These are phyloP conservation scores for Talaromyces sp. DNA, from an alignment of 2,329 filamentous ascomycete species.

Conservation along the genomic window DNA sequence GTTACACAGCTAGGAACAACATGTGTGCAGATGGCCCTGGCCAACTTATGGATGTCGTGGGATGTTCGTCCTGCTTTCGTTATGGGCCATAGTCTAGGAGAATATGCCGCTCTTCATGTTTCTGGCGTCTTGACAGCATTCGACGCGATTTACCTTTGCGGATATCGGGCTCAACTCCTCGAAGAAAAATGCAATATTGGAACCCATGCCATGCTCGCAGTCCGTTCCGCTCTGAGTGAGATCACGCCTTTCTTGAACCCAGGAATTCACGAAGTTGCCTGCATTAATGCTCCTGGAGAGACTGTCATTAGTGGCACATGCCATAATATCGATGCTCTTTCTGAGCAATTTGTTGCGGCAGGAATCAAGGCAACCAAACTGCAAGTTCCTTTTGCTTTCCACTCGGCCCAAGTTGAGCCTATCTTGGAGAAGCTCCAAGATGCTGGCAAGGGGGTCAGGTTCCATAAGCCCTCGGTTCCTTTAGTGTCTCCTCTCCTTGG, in stretches of 20 bases:
- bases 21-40: constrained; percentile 36
- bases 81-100: constrained; percentile 38
- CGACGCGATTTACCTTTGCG: constrained; percentile 36
- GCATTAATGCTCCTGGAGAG: constrained; percentile 39
- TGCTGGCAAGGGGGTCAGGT: constrained; percentile 31
- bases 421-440: constrained; percentile 38
- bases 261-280: constrained; percentile 25
- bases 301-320: constrained; percentile 38
- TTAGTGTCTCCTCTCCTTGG: constrained; percentile 44
- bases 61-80: constrained; percentile 33
- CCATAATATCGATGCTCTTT: constrained; percentile 30
- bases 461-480: constrained; percentile 35
- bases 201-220: constrained; percentile 41
- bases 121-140: constrained; percentile 32
- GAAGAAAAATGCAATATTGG: constrained; percentile 33
- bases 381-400: constrained; percentile 42
- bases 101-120: constrained; percentile 36
- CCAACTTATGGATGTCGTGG: constrained; percentile 29
- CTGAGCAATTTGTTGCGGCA: constrained; percentile 27
- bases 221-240: constrained; percentile 31
- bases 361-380: constrained; percentile 37
- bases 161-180: constrained; percentile 36
- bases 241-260: constrained; percentile 26
- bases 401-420: constrained; percentile 42
- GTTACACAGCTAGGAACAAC: constrained; percentile 32